Percentiles rank a stretch among this genome's conserved stretches.
Conservation (phyloP, 73 alveolate genomes). For the Uronychia binucleata region DNA sequence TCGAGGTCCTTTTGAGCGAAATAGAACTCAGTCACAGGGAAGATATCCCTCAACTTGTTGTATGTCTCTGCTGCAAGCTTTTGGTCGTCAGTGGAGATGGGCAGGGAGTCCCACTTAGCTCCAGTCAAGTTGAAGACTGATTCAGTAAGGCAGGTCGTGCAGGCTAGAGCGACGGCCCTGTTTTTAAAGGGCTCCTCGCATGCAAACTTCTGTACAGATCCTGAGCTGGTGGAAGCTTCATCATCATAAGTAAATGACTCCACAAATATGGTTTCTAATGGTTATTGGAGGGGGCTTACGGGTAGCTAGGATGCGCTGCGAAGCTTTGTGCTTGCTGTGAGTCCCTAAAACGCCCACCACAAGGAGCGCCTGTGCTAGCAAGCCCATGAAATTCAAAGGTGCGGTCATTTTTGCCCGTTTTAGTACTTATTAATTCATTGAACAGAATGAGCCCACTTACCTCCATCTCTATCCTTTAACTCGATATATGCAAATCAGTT, state of each 20-base stretch:
- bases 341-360: too few relatives aligned
- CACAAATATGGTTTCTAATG: neutral
- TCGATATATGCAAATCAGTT: too few relatives aligned
- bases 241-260: neutral
- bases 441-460: too few relatives aligned
- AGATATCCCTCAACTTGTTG: neutral
- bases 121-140: neutral
- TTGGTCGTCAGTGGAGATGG: neutral
- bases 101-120: neutral
- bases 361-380: neutral
- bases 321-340: neutral
- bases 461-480: too few relatives aligned
- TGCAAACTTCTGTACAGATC: neutral
- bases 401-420: slow-evolving; percentile 1
- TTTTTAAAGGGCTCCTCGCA: neutral
- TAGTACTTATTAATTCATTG: too few relatives aligned
- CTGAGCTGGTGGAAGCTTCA: neutral
- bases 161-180: neutral
- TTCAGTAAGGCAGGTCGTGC: neutral
- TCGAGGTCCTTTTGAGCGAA: neutral
- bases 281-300: neutral
- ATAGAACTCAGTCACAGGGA: neutral
- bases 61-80: neutral
- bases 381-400: neutral
- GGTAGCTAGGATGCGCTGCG: neutral